Conservation (phyloP, 768 basidiomycete species). For the Pleurotus platypus region DNA sequence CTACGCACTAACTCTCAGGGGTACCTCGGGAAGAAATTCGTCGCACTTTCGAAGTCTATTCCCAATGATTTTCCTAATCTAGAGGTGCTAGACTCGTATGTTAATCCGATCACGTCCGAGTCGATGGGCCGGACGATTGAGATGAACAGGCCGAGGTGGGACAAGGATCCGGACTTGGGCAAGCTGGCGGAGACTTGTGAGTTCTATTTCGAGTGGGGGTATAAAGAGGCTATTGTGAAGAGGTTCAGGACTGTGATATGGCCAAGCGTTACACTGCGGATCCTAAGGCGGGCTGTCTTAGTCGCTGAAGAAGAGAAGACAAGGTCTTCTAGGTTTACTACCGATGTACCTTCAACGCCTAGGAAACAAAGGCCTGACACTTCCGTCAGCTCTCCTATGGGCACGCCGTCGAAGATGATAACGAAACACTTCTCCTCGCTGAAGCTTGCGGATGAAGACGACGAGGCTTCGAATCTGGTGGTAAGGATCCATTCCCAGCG, state of each 20-base stretch:
- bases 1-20: constrained; percentile 54
- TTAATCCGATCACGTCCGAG: constrained; percentile 73
- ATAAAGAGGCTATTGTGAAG: constrained; percentile 76
- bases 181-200: constrained; percentile 80
- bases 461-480: constrained; percentile 41
- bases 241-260: constrained; percentile 83
- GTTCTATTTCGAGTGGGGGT: constrained; percentile 90
- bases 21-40: constrained; percentile 59
- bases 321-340: background rate
- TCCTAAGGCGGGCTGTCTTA: constrained; percentile 62
- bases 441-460: constrained; percentile 20
- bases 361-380: constrained; percentile 25
- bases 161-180: constrained; percentile 63
- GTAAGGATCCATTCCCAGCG: constrained; percentile 65
- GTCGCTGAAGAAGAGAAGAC: constrained; percentile 32
- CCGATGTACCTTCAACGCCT: constrained; percentile 33
- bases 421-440: constrained; percentile 52
- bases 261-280: constrained; percentile 68
- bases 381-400: constrained; percentile 21
- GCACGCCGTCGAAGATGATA: constrained; percentile 56
- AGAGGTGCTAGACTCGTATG: constrained; percentile 74
- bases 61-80: constrained; percentile 68
- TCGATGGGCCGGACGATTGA: constrained; percentile 40
- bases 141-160: constrained; percentile 37
- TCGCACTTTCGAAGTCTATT: constrained; percentile 59